Base-by-base conservation (phyloP, 805 yeast species). In the Suhomyces vadensis region DNA sequence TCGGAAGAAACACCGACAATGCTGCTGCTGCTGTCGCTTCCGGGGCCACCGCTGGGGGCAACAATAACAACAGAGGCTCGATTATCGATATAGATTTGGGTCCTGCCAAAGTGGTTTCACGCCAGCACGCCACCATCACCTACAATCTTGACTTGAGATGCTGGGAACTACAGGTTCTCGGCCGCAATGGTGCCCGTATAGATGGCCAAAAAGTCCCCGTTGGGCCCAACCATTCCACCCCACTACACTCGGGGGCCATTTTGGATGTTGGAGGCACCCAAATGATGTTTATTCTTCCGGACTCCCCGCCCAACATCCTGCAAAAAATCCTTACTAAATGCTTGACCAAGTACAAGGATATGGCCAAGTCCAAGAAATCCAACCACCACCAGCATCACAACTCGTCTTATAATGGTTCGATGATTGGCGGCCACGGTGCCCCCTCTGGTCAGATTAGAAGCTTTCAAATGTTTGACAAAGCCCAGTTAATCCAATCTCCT, bases 261-360 rank as follows among this genome's bases (percentile, higher is more conserved):
- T 67, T 94, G 45, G 99, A 94, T 57, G 83, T 94, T 37, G 98
- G 98, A 13, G 97, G 97, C 5, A 90, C 96, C 8, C 98, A 94
- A 66, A 94, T 94, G 98, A 92, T 94, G 95, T 94, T 94, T 61
- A 94, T 94, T 29, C 72, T 94, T 52, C 99, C 99, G 1, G 97
- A 91, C 61, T 82, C 87, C 4, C 80, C 81, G 9, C 96, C 97
- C 2, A 69, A 66, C 25, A 74, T 91, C 6, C 78, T 86, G 49
- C 74, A 65, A 35, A 66, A 67, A 38, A 71, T 79, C 61, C 60
- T 75, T 43, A 53, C 60, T 35, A 60, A 64, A 39, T 64, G 78
- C 44, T 55, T 71, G 45, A 42, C 61, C 2, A 64, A 65, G 43
- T 69, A 64, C 47, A 59, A 59, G 47, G 58, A 50, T 11, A 33